Evolutionary conservation across 805 yeast genomes (phyloP).

Genomic region (Saturnispora quitensis): DNA sequence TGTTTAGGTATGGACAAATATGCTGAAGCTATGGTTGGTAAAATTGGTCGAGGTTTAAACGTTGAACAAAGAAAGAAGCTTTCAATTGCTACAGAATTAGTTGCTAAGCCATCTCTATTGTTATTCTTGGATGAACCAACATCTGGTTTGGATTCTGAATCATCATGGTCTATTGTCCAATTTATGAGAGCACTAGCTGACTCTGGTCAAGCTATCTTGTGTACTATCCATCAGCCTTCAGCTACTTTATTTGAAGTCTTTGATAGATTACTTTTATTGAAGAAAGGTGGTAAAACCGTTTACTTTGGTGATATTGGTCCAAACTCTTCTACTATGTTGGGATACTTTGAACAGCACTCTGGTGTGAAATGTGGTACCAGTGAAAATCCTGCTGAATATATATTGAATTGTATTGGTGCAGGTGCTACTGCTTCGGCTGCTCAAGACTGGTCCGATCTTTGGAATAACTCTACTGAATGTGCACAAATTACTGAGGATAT

Average conservation of each 20-base stretch:
- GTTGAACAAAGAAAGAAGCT: constrained; percentile 47
- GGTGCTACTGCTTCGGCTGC: constrained; percentile 62
- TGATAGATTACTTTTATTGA: constrained; percentile 36
- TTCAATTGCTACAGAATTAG: constrained; percentile 47
- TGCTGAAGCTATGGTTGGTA: constrained; percentile 44
- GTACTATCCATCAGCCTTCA: constrained; percentile 50
- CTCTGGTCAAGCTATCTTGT: constrained; percentile 45
- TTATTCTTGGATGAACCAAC: constrained; percentile 53
- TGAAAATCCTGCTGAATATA: constrained; percentile 72
- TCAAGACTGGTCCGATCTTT: constrained; percentile 56
- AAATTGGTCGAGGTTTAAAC: constrained; percentile 39
- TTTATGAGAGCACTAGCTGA: constrained; percentile 41
- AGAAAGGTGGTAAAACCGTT: constrained; percentile 44
- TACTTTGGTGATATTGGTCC: constrained; percentile 47
- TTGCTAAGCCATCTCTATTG: constrained; percentile 44
- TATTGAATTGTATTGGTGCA: constrained; percentile 68
- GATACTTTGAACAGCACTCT: constrained; percentile 42
- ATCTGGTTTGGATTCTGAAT: constrained; percentile 48
- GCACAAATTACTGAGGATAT: constrained; percentile 25
- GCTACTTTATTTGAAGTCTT: constrained; percentile 35
- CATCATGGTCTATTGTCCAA: constrained; percentile 49
- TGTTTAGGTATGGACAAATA: constrained; percentile 34
- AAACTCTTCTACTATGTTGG: constrained; percentile 34
- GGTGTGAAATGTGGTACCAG: constrained; percentile 55
- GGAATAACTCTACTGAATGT: constrained; percentile 38